Percentiles rank a stretch among this genome's conserved stretches.
Evolutionary conservation across 352 stramenopile species (phyloP).

Genomic region (Blastocystis sp.): DNA sequence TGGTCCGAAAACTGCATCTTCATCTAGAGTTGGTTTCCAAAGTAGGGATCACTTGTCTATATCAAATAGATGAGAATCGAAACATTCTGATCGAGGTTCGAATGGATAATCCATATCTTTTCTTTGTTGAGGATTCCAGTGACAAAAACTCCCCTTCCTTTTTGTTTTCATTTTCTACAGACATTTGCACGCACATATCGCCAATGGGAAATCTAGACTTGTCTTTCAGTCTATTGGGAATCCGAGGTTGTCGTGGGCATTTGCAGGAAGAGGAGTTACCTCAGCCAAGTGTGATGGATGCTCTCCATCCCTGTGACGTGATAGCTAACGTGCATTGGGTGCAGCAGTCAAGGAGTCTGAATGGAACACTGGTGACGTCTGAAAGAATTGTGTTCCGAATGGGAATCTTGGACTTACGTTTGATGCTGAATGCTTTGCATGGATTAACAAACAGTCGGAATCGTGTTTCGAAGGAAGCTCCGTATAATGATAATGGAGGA

Average conservation of each 20-base stretch:
- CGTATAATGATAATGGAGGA: too few relatives aligned
- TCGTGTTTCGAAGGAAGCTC: too few relatives aligned
- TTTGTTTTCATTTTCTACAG: slow-evolving; percentile 11
- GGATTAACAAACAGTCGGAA: background rate
- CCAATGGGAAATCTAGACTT: background rate
- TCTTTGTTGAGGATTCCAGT: slow-evolving; percentile 14
- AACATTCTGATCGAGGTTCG: background rate
- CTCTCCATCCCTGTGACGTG: slow-evolving; percentile 28
- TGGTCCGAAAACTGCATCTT: background rate
- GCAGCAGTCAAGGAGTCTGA: background rate
- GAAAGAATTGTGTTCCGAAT: background rate
- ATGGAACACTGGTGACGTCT: background rate
- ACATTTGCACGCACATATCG: background rate
- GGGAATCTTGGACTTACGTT: background rate
- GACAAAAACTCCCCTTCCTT: background rate
- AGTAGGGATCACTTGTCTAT: background rate
- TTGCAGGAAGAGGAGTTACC: background rate
- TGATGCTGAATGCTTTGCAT: background rate
- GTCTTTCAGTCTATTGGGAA: background rate
- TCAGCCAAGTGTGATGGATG: background rate
- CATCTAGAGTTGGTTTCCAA: background rate
- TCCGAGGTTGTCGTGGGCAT: slow-evolving; percentile 30
- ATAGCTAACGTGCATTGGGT: background rate
- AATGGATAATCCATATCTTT: slow-evolving; percentile 42
- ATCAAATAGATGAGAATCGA: background rate